Conservation (phyloP, 352 stramenopile genomes). For the Globisporangium perplexum region DNA sequence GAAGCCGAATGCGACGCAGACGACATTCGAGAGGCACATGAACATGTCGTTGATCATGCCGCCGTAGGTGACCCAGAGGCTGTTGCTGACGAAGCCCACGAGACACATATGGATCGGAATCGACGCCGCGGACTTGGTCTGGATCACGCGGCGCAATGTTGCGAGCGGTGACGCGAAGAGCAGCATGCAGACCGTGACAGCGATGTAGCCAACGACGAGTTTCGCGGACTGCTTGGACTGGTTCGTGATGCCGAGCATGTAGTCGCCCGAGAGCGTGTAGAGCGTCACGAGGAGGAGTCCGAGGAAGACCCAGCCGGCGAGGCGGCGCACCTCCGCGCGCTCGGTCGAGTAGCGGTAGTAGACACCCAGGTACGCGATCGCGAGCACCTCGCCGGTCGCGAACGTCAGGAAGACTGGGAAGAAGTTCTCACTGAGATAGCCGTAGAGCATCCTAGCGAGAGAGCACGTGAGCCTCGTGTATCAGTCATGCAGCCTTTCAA, state of each 20-base stretch:
- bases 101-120: conserved; percentile 31
- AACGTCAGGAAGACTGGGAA: conserved; percentile 35
- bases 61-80: conserved; percentile 28
- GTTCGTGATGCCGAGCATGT: conserved; percentile 23
- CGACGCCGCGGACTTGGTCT: conserved; percentile 23
- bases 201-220: conserved; percentile 26
- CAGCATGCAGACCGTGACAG: conserved; percentile 12
- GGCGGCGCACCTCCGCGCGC: conserved; percentile 15
- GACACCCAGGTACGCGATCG: conserved; percentile 21
- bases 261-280: conserved; percentile 16
- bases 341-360: conserved; percentile 29
- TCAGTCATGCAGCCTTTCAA: too few species aligned
- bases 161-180: conserved; percentile 13
- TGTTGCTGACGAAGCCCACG: conserved; percentile 21
- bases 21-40: conserved; percentile 21
- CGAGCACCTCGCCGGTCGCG: conserved; percentile 19
- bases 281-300: conserved; percentile 24
- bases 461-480: neutral
- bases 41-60: conserved; percentile 27
- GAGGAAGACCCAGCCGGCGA: conserved; percentile 6
- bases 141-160: conserved; percentile 11
- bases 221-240: conserved; percentile 27
- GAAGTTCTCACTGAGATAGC: conserved; percentile 26
- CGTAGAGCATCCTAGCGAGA: conserved; percentile 28
- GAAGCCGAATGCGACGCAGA: conserved; percentile 24